Base-by-base conservation (phyloP, 345 rosid species). In the Viola odorata region DNA sequence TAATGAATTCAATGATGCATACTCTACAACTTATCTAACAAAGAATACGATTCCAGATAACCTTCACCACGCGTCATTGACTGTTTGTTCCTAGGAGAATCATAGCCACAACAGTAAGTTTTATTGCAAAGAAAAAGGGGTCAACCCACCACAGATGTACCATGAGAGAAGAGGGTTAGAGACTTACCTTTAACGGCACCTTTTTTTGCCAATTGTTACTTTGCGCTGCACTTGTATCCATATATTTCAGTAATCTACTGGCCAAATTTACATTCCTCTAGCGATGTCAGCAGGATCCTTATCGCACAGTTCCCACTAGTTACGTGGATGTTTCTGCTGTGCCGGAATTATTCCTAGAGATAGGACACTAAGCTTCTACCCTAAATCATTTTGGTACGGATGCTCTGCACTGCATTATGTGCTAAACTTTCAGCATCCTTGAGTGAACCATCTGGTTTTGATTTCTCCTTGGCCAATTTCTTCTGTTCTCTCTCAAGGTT, bases 401-500 rank as follows among this genome's bases (percentile, higher is more conserved):
- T 51, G 13, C 63, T 75, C 63, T 55, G 44, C 40, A 75, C 67
- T 12, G 69, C 42, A 44, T 73, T 37, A 13, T 41, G 69, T 12
- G 69, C 44, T 41, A 61, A 37, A 13, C 53, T 56, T 49, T 70
- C 63, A 5, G 77, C 69, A 64, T 82, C 83, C 59, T 76, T 77
- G 42, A 63, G 75, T 32, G 77, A 50, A 72, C 60, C 68, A 54
- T 60, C 70, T 68, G 63, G 36, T 69, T 73, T 81, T 5, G 81
- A 45, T 67, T 80, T 80, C 54, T 80, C 81, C 15, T 13, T 74
- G 69, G 84, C 87, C 14, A 70, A 68, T 77, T 85, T 85, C 78
- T 85, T 92, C 72, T 63, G 77, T 75, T 87, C 94, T 7, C 65
- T 81, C 79, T 84, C 94, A 3, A 69, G 77, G 69, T 87, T 88